Evolutionary conservation across 1,284 basidiomycete genomes (phyloP), one percentile per base, ranked within the genome.

Genomic region (Hypsizygus ulmarius): DNA sequence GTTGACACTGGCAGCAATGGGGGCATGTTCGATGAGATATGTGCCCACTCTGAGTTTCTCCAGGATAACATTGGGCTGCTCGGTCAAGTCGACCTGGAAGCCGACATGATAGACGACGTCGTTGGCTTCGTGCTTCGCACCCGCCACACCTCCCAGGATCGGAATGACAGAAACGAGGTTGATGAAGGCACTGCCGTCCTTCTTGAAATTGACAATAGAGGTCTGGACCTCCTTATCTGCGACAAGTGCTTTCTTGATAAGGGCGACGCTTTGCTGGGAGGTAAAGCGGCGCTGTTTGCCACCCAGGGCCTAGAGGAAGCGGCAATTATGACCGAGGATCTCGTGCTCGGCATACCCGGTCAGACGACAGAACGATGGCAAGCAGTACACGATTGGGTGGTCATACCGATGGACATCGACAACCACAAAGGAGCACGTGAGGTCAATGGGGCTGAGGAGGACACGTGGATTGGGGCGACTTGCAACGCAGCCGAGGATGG

Each of bases 11-110:
- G 49, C n/a, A 29, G 45, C 18, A 14, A 46, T 34, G 14, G 25
- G 19, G 39, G 49, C 39, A 10, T 45, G 41, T 37, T 77, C 21
- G 57, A 80, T 74, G 42, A 81, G 69, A 61, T 90, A 91, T 30
- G 74, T 79, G n/a, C 90, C 90, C 56, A 89, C 82, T 15, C 77
- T 69, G 49, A 93, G 76, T 59, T 84, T 87, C 50, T 84, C 78
- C 43, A 95, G 69, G 52, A 97, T 93, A 0, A 82, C 81, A 60
- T 84, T 84, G 2, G 93, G 93, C 69, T 95, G 92, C 60, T 89
- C 84, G 21, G 86, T 85, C 39, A 97, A 74, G 65, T 97, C 92
- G 43, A 93, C 86, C 66, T 93, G 89, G 74, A 98, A 97, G 2
- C 95, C 95, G 50, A 98, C 87, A 59, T 92, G 86, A 64, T 90